Base-by-base conservation (phyloP, 2,329 filamentous ascomycete genomes). In the Fusarium palustre region DNA sequence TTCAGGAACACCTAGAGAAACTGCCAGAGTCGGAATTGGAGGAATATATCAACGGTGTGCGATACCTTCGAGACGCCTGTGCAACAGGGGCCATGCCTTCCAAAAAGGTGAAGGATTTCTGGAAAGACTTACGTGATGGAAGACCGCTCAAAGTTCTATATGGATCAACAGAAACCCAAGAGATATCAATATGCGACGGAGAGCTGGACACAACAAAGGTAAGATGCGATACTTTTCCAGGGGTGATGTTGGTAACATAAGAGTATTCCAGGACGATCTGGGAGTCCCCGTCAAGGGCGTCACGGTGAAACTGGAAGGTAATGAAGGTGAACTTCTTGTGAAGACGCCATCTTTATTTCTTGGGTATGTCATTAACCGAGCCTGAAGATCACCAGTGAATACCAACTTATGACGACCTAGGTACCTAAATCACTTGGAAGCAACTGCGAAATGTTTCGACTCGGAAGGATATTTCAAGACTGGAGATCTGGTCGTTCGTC, bases 71-170 rank as follows among this genome's bases (percentile, higher is more conserved):
- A 3, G 52, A 55, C 28, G 39, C 41, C 7, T 28, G 30, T 22
- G 52, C 52, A 7, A 55, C 52, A 16, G 52, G 52, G 1, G 52
- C 52, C 12, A 55, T 55, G 52, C 52, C 52, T 36, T 55, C 39
- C 5, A 34, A 15, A 3, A 45, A 16, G 13, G 4, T 55, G 22
- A 55, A 55, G 15, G 52, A 45, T 5, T 55, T 55, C 18, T 55
- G 52, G 52, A 18, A 28, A 18, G 33, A 36, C 1, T 2, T 55
- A 4, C 39, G 52, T 18, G 30, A 24, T 13, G 50, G 52, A 13
- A 13, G 13, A 13, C 20, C 39, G 2, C 41, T 55, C 1, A 45
- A 45, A 25, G 52, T 55, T 2, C 9, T 55, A 18, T 55, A 55
- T 30, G 52, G 52, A 2, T 45, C 39, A 12, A 55, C 52, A 6